A percentile compares a stretch with the other conserved stretches of the same genome.
Evolutionary conservation across 2,329 filamentous ascomycete species (phyloP).

Genomic region (Bimuria novae-zelandiae): DNA sequence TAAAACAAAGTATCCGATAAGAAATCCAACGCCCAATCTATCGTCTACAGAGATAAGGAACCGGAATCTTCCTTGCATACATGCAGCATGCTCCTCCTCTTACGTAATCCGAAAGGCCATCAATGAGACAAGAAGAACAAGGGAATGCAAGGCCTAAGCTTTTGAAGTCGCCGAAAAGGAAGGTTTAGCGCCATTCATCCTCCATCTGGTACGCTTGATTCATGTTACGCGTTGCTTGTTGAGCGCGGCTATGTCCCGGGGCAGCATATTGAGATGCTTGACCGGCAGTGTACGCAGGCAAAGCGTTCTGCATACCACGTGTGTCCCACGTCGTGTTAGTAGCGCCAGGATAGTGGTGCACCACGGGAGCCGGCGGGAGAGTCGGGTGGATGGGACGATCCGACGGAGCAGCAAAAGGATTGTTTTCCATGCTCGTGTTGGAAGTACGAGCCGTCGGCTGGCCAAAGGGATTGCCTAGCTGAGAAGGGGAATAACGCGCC

Average conservation of each 20-base stretch:
- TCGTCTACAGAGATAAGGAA: constrained; percentile 1
- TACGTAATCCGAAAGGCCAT: background rate
- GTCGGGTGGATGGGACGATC: constrained; percentile 16
- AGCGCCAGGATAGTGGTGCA: constrained; percentile 10
- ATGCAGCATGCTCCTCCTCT: background rate
- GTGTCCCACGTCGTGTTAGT: constrained; percentile 31
- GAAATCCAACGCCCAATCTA: constrained; percentile 4
- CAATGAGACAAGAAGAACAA: background rate
- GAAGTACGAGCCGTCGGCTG: constrained; percentile 13
- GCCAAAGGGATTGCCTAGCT: constrained; percentile 26
- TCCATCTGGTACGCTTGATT: background rate
- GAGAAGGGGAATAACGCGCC: constrained; percentile 26
- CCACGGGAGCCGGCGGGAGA: constrained; percentile 19
- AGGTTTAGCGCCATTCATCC: constrained; percentile 1
- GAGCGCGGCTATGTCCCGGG: constrained; percentile 14
- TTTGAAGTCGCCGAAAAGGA: background rate
- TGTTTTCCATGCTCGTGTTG: constrained; percentile 14
- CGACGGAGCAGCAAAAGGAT: constrained; percentile 24
- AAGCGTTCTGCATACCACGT: constrained; percentile 22
- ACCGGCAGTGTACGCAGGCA: constrained; percentile 18
- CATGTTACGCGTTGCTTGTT: constrained; percentile 26
- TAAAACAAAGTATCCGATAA: too few relatives aligned
- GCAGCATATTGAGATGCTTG: constrained; percentile 15
- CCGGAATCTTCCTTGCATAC: background rate
- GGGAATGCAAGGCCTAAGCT: background rate